Conservation (phyloP, 1,284 basidiomycete species). For the Puccinia sorghi region DNA sequence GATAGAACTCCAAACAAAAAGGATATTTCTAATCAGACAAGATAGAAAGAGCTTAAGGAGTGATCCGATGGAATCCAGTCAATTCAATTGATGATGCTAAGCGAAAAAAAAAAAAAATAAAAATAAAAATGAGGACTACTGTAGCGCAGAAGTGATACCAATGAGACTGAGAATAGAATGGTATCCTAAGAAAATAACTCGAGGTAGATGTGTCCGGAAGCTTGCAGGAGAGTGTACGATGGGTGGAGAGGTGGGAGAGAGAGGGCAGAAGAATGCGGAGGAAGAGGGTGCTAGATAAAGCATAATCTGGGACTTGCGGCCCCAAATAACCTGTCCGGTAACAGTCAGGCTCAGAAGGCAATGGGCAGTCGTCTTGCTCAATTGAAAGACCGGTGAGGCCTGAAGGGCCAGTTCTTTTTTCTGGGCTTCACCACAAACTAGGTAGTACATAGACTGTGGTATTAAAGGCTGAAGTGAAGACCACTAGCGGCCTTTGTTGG, state of each 20-base stretch:
- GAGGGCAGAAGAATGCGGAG: background rate
- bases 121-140: background rate
- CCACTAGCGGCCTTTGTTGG: background rate
- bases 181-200: constrained; percentile 24
- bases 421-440: background rate
- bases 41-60: constrained; percentile 13
- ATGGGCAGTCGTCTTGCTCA: constrained; percentile 33
- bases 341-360: constrained; percentile 22
- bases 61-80: constrained; percentile 3
- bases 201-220: constrained; percentile 6
- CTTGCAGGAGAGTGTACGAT: background rate
- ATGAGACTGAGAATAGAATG: background rate
- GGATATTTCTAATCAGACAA: background rate
- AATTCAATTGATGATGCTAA: background rate
- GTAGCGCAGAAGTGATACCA: background rate
- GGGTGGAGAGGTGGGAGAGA: background rate
- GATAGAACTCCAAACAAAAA: background rate
- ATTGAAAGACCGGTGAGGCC: constrained; percentile 12
- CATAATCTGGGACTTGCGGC: background rate
- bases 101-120: background rate
- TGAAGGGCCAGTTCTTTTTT: constrained; percentile 2
- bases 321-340: background rate
- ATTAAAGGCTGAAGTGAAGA: background rate
- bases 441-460: no score
- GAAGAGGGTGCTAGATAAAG: constrained; percentile 17